Evolutionary conservation across 2,329 filamentous ascomycete genomes (phyloP), one percentile per base, ranked within the genome.

Genomic region (Grosmannia clavigera): DNA sequence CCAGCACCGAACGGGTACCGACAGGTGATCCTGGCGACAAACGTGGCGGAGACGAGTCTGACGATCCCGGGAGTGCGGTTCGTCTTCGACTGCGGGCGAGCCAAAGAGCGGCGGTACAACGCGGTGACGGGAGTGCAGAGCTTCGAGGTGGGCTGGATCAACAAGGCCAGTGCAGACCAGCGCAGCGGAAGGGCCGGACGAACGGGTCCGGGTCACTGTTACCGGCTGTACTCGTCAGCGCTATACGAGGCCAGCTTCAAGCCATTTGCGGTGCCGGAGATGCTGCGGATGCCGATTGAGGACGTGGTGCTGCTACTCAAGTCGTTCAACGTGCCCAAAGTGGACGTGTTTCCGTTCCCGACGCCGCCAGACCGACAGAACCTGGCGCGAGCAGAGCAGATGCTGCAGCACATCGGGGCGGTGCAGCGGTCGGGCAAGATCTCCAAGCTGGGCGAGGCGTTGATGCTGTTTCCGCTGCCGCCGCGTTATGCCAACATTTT

Each of bases 31-130:
- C 75, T 99, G 50, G 91, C 94, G 0, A 99, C 94, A 52, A 99
- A 99, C 72, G 90, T 99, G 53, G 94, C 94, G 0, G 94, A 99
- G 73, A 99, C 94, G 0, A 95, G 89, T 81, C 80, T 99, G 70
- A 99, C 94, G 0, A 99, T 99, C 61, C 92, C 94, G 0, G 92
- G 91, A 1, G 92, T 95, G 63, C 84, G 90, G 62, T 99, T 96
- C 69, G 94, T 99, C 10, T 96, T 99, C 64, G 92, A 97, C 71
- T 92, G 89, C 65, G 94, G 94, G 40, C 81, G 95, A 57, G 87
- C 89, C 43, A 99, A 99, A 72, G 92, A 96, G 71, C 87, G 92
- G 64, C 88, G 86, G 61, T 97, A 94, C 68, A 89, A 97, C 69
- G 80, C 83, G n/a, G 76, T 83, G 12, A 96, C 88, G 10, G 92